A percentile compares a stretch with the other conserved stretches of the same genome.
phyloP scores from a whole-genome alignment of 306 rosid species.

The Corylus avellana region DNA sequence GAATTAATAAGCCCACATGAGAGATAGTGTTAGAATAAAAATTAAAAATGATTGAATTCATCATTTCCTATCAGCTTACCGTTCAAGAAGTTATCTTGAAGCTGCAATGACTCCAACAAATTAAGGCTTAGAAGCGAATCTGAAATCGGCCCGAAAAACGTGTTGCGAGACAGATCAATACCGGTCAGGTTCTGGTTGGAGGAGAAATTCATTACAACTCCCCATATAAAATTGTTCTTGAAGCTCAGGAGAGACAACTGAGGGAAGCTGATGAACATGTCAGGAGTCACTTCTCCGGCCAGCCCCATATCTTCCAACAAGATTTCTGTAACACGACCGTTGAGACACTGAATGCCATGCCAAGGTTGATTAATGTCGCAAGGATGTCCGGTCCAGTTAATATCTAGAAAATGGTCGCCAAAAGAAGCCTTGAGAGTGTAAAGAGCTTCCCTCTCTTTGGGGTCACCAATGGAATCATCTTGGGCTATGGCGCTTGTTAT shows the following conservation, averaged over 20 bases:
- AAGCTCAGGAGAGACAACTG: constrained; percentile 44
- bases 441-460: constrained; percentile 47
- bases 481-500: constrained; percentile 29
- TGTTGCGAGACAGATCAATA: constrained; percentile 43
- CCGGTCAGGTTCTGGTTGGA: constrained; percentile 32
- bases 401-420: constrained; percentile 33
- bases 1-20: too few relatives aligned
- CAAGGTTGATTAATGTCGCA: constrained; percentile 40
- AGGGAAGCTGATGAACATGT: constrained; percentile 26
- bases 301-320: constrained; percentile 33
- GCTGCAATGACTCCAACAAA: constrained; percentile 36
- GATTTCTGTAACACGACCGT: constrained; percentile 33
- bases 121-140: constrained; percentile 24
- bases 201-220: constrained; percentile 35
- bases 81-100: constrained; percentile 29
- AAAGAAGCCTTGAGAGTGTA: constrained; percentile 36
- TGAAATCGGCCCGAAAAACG: constrained; percentile 37
- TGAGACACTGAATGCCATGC: constrained; percentile 48
- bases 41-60: too few relatives aligned
- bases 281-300: constrained; percentile 15
- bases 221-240: constrained; percentile 42
- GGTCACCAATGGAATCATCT: constrained; percentile 15
- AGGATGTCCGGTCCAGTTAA: constrained; percentile 41
- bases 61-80: too few relatives aligned
- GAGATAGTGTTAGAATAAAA: too few relatives aligned